Conservation (phyloP, 1,284 basidiomycete genomes). For the Pisolithus thermaeus region DNA sequence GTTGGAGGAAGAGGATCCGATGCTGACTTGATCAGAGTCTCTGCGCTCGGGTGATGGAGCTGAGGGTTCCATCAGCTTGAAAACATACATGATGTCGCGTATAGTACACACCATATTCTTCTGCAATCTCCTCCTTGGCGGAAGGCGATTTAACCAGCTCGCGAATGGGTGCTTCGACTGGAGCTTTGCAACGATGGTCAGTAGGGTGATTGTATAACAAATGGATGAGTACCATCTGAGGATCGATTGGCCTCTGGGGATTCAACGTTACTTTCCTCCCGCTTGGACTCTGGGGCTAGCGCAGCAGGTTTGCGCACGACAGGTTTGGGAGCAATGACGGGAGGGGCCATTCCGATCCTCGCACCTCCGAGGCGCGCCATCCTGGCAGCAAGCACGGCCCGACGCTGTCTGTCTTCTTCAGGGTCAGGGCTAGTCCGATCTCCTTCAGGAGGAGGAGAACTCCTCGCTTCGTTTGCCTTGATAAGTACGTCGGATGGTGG, state of each 20-base stretch:
- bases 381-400: conserved; percentile 77
- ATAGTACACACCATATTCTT: conserved; percentile 14
- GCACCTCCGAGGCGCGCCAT: conserved; percentile 89
- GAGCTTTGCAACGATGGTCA: conserved; percentile 11
- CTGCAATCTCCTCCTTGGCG: conserved; percentile 1
- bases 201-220: not conserved
- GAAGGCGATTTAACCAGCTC: conserved; percentile 2
- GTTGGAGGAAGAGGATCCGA: conserved; percentile 12
- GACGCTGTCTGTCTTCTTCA: conserved; percentile 71
- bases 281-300: conserved; percentile 6
- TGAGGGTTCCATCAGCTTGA: conserved; percentile 5
- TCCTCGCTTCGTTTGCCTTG: conserved; percentile 16
- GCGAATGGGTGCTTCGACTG: conserved; percentile 10
- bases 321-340: conserved; percentile 57
- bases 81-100: not conserved
- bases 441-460: conserved; percentile 20
- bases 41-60: conserved; percentile 9
- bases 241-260: conserved; percentile 6
- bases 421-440: conserved; percentile 47
- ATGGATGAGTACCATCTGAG: conserved; percentile 13
- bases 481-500: conserved; percentile 9
- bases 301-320: conserved; percentile 12
- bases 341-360: conserved; percentile 74
- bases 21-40: conserved; percentile 26
- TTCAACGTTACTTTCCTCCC: conserved; percentile 10